phyloP scores from a whole-genome alignment of 2,329 filamentous ascomycete species.

The Didymella exigua region DNA sequence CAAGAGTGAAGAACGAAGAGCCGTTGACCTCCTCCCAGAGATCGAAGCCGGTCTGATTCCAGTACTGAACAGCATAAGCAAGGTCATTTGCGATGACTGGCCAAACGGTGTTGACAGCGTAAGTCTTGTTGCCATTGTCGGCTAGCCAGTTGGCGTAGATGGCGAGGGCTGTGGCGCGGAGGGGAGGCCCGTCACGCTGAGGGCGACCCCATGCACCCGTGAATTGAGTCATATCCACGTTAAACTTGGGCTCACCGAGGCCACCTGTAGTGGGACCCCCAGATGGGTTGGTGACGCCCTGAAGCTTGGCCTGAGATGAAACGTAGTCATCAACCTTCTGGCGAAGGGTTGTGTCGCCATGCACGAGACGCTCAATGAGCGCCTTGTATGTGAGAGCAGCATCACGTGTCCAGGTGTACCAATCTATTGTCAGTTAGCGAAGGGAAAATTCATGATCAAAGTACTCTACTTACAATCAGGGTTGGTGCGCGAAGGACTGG shows the following conservation, averaged over 20 bases:
- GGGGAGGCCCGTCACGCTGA: slow-evolving; percentile 78
- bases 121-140: slow-evolving; percentile 60
- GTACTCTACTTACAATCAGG: slow-evolving; percentile 56
- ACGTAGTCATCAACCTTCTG: slow-evolving; percentile 71
- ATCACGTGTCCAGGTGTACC: slow-evolving; percentile 80
- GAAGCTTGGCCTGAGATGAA: slow-evolving; percentile 67
- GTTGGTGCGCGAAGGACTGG: slow-evolving; percentile 59
- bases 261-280: slow-evolving; percentile 58
- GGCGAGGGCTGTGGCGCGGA: slow-evolving; percentile 75
- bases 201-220: slow-evolving; percentile 76
- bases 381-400: slow-evolving; percentile 72
- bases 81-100: slow-evolving; percentile 78
- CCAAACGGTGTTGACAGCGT: slow-evolving; percentile 62
- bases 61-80: slow-evolving; percentile 73
- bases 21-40: slow-evolving; percentile 83
- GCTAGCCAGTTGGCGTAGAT: slow-evolving; percentile 75
- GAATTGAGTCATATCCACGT: slow-evolving; percentile 67
- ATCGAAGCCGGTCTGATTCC: slow-evolving; percentile 68
- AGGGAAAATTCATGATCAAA: background rate
- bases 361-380: slow-evolving; percentile 69
- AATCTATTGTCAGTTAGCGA: slow-evolving; percentile 58
- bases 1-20: slow-evolving; percentile 79
- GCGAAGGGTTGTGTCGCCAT: slow-evolving; percentile 64
- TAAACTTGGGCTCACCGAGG: slow-evolving; percentile 76
- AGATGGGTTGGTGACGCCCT: slow-evolving; percentile 72